These are phyloP conservation scores for Cruciata laevipes DNA, from an alignment of 257 asterid genomes.

Conservation along the genomic window DNA sequence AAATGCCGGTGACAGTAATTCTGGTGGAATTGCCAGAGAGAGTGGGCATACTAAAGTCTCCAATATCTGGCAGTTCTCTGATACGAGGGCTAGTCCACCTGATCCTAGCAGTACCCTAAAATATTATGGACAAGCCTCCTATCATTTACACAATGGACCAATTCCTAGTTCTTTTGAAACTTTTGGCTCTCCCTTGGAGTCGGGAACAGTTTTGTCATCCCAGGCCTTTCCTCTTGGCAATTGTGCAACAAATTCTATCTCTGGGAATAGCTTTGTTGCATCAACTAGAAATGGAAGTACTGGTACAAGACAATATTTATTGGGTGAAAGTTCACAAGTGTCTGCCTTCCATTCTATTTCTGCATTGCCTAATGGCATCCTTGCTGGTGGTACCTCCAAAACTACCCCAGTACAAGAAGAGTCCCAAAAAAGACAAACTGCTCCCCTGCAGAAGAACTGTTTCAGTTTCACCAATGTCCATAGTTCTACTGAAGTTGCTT, in stretches of 20 bases:
- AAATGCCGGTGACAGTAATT: slow-evolving; percentile 20
- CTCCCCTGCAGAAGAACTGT: slow-evolving; percentile 11
- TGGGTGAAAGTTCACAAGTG: slow-evolving; percentile 27
- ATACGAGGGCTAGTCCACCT: slow-evolving; percentile 22
- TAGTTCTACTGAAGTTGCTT: slow-evolving; percentile 22
- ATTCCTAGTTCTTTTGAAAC: slow-evolving; percentile 19
- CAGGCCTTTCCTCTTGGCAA: slow-evolving; percentile 18
- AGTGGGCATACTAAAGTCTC: slow-evolving; percentile 19
- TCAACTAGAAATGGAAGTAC: slow-evolving; percentile 14
- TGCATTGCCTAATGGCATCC: slow-evolving; percentile 19
- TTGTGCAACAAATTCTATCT: slow-evolving; percentile 23
- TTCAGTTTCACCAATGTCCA: slow-evolving; percentile 13
- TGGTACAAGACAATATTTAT: slow-evolving; percentile 15
- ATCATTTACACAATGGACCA: slow-evolving; percentile 22
- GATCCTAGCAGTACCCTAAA: slow-evolving; percentile 24
- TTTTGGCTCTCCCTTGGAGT: slow-evolving; percentile 20
- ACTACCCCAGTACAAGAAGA: slow-evolving; percentile 21
- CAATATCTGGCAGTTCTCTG: slow-evolving; percentile 19
- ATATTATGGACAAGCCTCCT: slow-evolving; percentile 23
- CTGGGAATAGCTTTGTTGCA: slow-evolving; percentile 22
- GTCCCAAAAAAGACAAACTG: slow-evolving; percentile 16
- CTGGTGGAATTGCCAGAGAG: slow-evolving; percentile 24
- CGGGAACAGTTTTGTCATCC: slow-evolving; percentile 12
- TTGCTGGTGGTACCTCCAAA: slow-evolving; percentile 21
- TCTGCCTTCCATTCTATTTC: slow-evolving; percentile 22